phyloP scores from a whole-genome alignment of 306 rosid species.

The Boehmeria nivea region DNA sequence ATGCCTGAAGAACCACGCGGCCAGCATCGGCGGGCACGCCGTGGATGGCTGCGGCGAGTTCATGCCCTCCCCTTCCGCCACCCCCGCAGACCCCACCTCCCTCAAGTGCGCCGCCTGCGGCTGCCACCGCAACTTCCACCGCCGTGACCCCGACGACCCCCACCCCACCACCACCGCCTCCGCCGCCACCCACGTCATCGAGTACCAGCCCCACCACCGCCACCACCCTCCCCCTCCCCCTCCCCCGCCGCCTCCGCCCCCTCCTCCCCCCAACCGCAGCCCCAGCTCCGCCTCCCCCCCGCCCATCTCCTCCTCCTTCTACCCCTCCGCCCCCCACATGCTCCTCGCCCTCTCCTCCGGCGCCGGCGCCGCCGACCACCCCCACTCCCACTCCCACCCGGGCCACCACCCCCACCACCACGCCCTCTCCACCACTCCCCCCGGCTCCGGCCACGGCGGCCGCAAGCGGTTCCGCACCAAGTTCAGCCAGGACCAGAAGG shows the following conservation, averaged over 20 bases:
- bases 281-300: slow-evolving; percentile 88
- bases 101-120: slow-evolving; percentile 96
- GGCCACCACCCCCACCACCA: slow-evolving; percentile 1
- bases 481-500: slow-evolving; percentile 77
- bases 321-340: slow-evolving; percentile 95
- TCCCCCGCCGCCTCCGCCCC: slow-evolving; percentile 12
- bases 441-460: slow-evolving; percentile 18
- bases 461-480: slow-evolving; percentile 74
- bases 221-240: slow-evolving; percentile 40
- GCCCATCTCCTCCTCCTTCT: slow-evolving; percentile 91
- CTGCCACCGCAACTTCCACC: slow-evolving; percentile 97
- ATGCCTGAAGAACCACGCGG: slow-evolving; percentile 91
- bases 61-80: slow-evolving; percentile 70
- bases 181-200: slow-evolving; percentile 70
- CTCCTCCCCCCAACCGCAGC: slow-evolving; percentile 33
- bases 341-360: slow-evolving; percentile 77
- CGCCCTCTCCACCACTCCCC: slow-evolving; percentile 1
- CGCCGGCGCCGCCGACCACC: slow-evolving; percentile 14
- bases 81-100: slow-evolving; percentile 62
- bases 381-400: slow-evolving; percentile 39
- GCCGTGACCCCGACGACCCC: slow-evolving; percentile 82
- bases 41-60: slow-evolving; percentile 94
- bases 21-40: slow-evolving; percentile 77
- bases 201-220: slow-evolving; percentile 87
- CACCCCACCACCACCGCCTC: slow-evolving; percentile 14